phyloP scores from a whole-genome alignment of 148 eudicot species.

The Rhododendron griersonianum region DNA sequence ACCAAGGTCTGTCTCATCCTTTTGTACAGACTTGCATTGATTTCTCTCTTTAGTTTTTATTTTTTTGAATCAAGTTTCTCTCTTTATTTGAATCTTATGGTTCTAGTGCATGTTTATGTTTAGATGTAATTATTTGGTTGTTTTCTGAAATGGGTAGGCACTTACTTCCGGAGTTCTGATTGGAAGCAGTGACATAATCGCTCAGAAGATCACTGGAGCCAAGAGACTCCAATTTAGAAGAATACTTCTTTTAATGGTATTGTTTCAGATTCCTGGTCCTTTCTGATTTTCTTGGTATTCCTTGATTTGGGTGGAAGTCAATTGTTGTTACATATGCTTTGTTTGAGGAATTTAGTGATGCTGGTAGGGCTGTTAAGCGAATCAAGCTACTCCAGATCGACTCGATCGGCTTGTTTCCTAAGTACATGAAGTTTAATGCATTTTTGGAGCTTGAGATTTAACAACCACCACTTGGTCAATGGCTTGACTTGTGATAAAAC shows the following conservation, averaged over 20 bases:
- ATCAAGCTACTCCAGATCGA: not conserved
- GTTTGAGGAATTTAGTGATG: not conserved
- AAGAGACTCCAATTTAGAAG: conserved; percentile 46
- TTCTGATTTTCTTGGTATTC: not conserved
- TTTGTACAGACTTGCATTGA: not conserved
- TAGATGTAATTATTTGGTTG: conserved; percentile 7
- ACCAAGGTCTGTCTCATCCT: conserved; percentile 35
- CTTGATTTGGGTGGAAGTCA: not conserved
- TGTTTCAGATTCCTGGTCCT: conserved; percentile 4
- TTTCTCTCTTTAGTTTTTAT: not conserved
- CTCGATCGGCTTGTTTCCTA: not conserved
- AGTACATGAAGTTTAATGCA: not conserved
- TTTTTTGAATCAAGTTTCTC: not conserved
- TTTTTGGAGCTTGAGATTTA: not conserved
- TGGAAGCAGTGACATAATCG: conserved; percentile 52
- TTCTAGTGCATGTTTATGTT: not conserved
- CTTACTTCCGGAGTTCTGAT: conserved; percentile 52
- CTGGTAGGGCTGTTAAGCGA: not conserved
- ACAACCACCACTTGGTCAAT: not conserved
- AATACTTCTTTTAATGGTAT: conserved; percentile 50
- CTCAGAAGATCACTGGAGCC: conserved; percentile 60
- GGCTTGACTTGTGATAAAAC: not conserved
- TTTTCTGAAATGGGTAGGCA: conserved; percentile 29
- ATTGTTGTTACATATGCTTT: not conserved
- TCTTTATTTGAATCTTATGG: not conserved